phyloP scores from a whole-genome alignment of 345 rosid genomes.

The Syzygium grande region DNA sequence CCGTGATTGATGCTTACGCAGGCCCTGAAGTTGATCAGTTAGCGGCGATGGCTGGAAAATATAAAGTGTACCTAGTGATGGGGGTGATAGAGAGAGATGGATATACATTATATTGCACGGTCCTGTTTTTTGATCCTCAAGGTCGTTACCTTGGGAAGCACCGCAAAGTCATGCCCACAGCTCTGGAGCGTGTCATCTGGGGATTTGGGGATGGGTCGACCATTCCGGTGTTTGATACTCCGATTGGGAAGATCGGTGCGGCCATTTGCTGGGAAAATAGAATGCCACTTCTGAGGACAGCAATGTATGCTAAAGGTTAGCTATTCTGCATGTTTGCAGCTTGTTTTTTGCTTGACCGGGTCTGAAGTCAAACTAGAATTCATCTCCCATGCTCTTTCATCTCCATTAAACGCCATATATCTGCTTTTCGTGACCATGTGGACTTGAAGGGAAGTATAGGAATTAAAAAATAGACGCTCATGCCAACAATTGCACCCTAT shows the following conservation, averaged over 20 bases:
- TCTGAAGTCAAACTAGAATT: background rate
- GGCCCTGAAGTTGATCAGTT: conserved; percentile 82
- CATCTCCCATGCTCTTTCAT: background rate
- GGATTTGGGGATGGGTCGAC: conserved; percentile 96
- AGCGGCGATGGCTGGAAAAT: conserved; percentile 83
- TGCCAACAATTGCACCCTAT: background rate
- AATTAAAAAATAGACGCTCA: background rate
- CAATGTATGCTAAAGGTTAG: conserved; percentile 90
- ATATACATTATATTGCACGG: conserved; percentile 75
- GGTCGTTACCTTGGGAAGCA: conserved; percentile 88
- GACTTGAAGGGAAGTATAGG: background rate
- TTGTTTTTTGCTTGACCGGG: background rate
- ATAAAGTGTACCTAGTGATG: conserved; percentile 79
- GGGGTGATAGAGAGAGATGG: conserved; percentile 95
- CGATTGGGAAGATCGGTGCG: conserved; percentile 81
- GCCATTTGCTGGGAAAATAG: conserved; percentile 94
- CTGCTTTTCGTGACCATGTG: background rate
- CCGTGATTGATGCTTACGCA: conserved; percentile 6
- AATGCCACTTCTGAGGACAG: conserved; percentile 93
- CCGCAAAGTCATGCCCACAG: conserved; percentile 87
- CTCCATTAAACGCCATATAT: background rate
- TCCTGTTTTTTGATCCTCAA: conserved; percentile 73
- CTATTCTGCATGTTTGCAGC: background rate
- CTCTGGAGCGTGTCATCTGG: conserved; percentile 84
- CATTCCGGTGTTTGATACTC: conserved; percentile 73